Evolutionary conservation across 768 basidiomycete species (phyloP).

Genomic region (Suillus americanus): DNA sequence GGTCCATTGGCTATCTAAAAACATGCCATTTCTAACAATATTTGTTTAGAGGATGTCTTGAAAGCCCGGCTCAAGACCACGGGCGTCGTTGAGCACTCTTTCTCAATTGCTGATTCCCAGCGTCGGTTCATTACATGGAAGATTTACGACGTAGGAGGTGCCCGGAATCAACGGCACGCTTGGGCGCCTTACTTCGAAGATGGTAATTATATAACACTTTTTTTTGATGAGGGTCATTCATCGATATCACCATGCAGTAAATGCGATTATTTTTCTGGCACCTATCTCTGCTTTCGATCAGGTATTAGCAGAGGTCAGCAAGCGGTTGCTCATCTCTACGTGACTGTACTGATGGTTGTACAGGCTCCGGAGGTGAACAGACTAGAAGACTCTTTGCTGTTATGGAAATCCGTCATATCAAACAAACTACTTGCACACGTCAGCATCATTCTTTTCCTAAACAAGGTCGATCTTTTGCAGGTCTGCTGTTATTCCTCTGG

Average conservation of each 20-base stretch:
- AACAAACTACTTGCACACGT: conserved; percentile 74
- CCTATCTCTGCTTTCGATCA: conserved; percentile 90
- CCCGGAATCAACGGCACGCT: conserved; percentile 77
- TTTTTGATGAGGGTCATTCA: conserved; percentile 8
- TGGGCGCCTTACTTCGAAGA: conserved; percentile 91
- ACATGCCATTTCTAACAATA: conserved; percentile 15
- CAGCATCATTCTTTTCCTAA: conserved; percentile 78
- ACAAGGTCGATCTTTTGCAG: conserved; percentile 78
- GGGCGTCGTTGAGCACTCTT: conserved; percentile 78
- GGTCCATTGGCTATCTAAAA: conserved; percentile 19
- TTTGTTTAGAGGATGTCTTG: conserved; percentile 63
- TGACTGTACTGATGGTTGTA: conserved; percentile 10
- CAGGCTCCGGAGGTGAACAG: conserved; percentile 77
- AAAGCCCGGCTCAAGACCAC: conserved; percentile 82
- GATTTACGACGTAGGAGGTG: conserved; percentile 84
- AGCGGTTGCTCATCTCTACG: conserved; percentile 9
- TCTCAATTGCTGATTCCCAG: conserved; percentile 58
- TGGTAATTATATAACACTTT: conserved; percentile 39
- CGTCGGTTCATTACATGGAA: conserved; percentile 70
- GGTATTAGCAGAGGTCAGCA: conserved; percentile 67
- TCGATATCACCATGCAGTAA: conserved; percentile 45
- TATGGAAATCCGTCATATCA: conserved; percentile 73
- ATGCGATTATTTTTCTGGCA: conserved; percentile 86
- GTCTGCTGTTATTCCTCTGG: conserved; percentile 32
- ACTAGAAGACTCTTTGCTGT: conserved; percentile 72